Evolutionary conservation across 495 filamentous ascomycete genomes (phyloP).

Genomic region (Amphirosellinia nigrospora): DNA sequence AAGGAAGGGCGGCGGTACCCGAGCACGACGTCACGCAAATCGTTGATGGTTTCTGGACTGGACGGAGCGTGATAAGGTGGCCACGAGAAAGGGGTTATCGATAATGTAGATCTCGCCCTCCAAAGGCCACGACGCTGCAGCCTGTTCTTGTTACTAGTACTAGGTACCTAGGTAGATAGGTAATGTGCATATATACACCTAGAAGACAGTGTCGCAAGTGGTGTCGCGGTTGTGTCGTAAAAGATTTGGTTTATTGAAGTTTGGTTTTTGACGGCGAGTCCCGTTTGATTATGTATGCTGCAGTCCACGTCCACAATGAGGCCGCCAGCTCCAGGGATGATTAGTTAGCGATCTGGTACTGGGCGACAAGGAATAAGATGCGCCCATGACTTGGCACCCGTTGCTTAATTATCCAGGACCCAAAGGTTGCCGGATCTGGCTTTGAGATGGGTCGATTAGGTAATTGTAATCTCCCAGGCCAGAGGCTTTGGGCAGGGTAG

Average conservation of each 20-base stretch:
- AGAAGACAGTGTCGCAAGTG: neutral
- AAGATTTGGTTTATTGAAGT: neutral
- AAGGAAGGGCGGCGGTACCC: neutral
- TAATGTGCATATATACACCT: neutral
- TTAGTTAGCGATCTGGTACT: conserved; percentile 18
- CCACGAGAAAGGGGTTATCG: conserved; percentile 16
- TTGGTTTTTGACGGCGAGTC: neutral
- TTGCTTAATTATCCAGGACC: conserved; percentile 1
- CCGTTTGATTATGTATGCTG: conserved; percentile 15
- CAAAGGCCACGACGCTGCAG: neutral
- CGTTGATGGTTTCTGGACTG: neutral
- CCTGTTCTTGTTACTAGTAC: too few species aligned
- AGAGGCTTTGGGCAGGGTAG: too few species aligned
- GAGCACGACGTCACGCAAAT: neutral
- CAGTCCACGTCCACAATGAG: conserved; percentile 11
- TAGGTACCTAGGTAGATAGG: too few species aligned
- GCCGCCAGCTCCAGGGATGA: conserved; percentile 21
- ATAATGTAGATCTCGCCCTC: neutral
- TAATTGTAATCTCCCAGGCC: conserved; percentile 5
- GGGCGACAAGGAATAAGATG: conserved; percentile 20
- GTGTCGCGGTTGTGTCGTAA: neutral
- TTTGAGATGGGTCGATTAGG: neutral
- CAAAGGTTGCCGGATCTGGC: neutral
- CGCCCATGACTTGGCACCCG: conserved; percentile 32
- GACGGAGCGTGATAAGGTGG: neutral